Base-by-base conservation (phyloP, 108 stramenopile species). In the Bacterosira constricta region DNA sequence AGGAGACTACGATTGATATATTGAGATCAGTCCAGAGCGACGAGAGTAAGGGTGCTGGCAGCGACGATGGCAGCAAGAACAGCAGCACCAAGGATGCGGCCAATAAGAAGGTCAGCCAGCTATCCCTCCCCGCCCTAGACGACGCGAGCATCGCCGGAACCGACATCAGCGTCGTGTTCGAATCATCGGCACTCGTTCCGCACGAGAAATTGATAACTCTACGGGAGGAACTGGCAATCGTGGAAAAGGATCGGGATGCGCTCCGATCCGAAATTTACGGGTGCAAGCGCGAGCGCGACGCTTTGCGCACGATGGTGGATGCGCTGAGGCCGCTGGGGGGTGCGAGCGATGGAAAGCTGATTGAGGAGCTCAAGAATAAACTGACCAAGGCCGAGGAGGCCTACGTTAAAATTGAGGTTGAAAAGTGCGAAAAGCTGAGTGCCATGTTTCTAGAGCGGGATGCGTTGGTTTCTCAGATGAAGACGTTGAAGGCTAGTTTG, bases 11-110 rank as follows among this genome's bases (percentile, higher is more conserved):
- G 46, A 29, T 39, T 36, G 47, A 64, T 64, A 50, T 49, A 0
- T 50, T 64, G 63, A 17, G 46, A 17, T 49, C 46, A 1, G 32
- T 47, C 36, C 46, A 47, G 35, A 64, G 63, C 25, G 27, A 50
- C 23, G 62, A 63, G 25, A 63, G 44, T 45, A 30, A 23, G 2
- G 21, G 29, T 23, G 51, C 27, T 27, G 46, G 12, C 46, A 47
- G 23, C 23, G 46, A 18, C 46, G 46, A 47, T 47, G 46, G n/a
- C 9, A 41, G 59, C 7, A 26, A 38, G 11, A 39, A 60, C 1
- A 21, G n/a, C 9, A 41, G 59, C 7, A 26, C 26, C 8, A 39
- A 60, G 0, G 26, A 17, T 25, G 36, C 25, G 6, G 27, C 25
- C 29, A 63, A 47, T 4, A 44, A 37, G 10, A 32, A 30, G 60